Percentiles rank a stretch among this genome's conserved stretches.
Conservation (phyloP, 2,329 filamentous ascomycete genomes). For the Ophiobolus disseminans region DNA sequence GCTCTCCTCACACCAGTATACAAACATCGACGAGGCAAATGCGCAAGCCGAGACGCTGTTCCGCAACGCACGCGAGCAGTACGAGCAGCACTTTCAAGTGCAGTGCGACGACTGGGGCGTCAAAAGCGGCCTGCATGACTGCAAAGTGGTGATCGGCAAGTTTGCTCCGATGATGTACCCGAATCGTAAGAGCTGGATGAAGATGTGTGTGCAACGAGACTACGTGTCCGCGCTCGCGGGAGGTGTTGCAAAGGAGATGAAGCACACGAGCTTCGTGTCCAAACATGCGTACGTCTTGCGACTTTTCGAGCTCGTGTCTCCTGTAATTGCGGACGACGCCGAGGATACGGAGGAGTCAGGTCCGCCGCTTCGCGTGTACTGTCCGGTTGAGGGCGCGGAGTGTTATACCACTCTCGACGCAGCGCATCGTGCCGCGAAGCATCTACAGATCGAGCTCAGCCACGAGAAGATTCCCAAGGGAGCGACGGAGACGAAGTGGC, state of each 20-base stretch:
- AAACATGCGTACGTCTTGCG: conserved; percentile 31
- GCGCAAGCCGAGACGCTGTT: conserved; percentile 19
- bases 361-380: conserved; percentile 10
- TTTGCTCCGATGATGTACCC: conserved; percentile 20
- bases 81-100: conserved; percentile 5
- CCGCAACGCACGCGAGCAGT: conserved; percentile 6
- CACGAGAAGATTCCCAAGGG: conserved; percentile 18
- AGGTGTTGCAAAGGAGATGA: conserved; percentile 1
- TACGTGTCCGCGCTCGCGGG: conserved; percentile 18
- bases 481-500: conserved; percentile 20
- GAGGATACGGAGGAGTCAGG: not conserved
- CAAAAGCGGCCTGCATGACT: conserved; percentile 19
- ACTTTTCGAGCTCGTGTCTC: conserved; percentile 23
- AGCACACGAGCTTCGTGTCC: conserved; percentile 17
- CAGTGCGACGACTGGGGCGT: conserved; percentile 9
- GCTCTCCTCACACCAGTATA: conserved; percentile 14
- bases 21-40: conserved; percentile 25
- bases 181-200: conserved; percentile 11
- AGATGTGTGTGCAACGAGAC: conserved; percentile 28
- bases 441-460: conserved; percentile 34
- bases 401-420: conserved; percentile 29
- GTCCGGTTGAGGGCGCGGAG: conserved; percentile 20
- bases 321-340: conserved; percentile 1
- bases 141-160: conserved; percentile 7
- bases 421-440: conserved; percentile 36